Evolutionary conservation across 306 rosid species (phyloP).

Genomic region (Arachis hypogaea): DNA sequence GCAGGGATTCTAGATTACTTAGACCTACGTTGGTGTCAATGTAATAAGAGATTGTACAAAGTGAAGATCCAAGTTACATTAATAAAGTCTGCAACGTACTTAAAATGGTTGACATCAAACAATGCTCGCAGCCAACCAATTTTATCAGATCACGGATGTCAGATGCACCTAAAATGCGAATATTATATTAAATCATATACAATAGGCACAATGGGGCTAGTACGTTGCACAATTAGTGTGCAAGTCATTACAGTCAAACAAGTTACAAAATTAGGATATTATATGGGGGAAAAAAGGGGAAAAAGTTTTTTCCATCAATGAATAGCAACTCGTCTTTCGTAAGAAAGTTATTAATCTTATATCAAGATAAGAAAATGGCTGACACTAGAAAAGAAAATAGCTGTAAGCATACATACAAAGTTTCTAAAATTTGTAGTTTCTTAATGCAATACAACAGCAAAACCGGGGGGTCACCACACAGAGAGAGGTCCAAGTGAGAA

Average conservation of each 20-base stretch:
- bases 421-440: too few species aligned
- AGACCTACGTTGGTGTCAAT: constrained; percentile 3
- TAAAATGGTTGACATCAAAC: not conserved
- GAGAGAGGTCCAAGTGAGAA: too few species aligned
- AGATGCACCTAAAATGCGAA: constrained; percentile 21
- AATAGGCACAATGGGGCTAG: not conserved
- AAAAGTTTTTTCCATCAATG: too few species aligned
- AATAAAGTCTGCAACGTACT: constrained; percentile 14
- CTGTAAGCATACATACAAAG: too few species aligned
- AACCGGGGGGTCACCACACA: too few species aligned
- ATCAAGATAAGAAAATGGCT: too few species aligned
- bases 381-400: too few species aligned
- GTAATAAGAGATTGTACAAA: not conserved
- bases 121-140: constrained; percentile 13
- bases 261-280: not conserved
- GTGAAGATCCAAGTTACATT: constrained; percentile 13
- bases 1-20: constrained; percentile 23
- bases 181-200: not conserved
- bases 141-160: not conserved
- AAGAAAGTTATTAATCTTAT: too few species aligned
- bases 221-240: not conserved
- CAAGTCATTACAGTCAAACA: not conserved
- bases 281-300: too few species aligned
- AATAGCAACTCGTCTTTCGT: too few species aligned
- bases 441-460: too few species aligned